Evolutionary conservation across 2,329 filamentous ascomycete species (phyloP).

Genomic region (Verticillium klebahnii): DNA sequence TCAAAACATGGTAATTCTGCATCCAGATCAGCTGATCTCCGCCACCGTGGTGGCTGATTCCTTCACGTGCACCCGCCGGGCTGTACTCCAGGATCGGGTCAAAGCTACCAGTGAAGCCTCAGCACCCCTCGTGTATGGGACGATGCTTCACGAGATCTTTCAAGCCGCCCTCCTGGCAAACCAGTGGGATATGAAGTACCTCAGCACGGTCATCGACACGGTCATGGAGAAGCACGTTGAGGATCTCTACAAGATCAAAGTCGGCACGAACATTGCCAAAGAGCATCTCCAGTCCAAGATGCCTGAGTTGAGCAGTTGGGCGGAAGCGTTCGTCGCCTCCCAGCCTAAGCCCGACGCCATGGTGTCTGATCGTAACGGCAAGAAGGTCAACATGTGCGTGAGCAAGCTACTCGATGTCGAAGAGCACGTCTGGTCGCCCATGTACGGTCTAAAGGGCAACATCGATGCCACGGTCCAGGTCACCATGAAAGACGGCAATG

Average conservation of each 20-base stretch:
- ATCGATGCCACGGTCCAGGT: constrained; percentile 96
- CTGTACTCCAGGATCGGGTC: constrained; percentile 90
- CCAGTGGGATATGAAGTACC: constrained; percentile 67
- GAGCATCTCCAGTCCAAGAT: constrained; percentile 82
- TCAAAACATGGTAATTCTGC: constrained; percentile 80
- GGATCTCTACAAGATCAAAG: constrained; percentile 81
- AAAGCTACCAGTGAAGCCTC: constrained; percentile 82
- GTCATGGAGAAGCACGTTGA: constrained; percentile 77
- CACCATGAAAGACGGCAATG: constrained; percentile 66
- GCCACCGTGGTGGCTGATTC: constrained; percentile 96
- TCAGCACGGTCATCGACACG: constrained; percentile 61
- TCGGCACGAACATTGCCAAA: constrained; percentile 66
- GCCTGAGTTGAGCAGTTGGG: constrained; percentile 78
- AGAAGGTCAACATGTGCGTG: constrained; percentile 75
- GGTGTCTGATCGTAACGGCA: constrained; percentile 74
- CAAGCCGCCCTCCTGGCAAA: constrained; percentile 85
- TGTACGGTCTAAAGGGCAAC: constrained; percentile 95
- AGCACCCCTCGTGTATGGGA: constrained; percentile 83
- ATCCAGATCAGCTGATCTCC: constrained; percentile 93
- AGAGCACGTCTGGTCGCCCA: constrained; percentile 97
- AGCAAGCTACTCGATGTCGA: constrained; percentile 95
- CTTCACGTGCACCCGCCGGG: constrained; percentile 83
- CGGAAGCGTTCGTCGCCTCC: constrained; percentile 69
- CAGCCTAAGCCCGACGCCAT: constrained; percentile 65
- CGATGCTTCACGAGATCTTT: constrained; percentile 91